Evolutionary conservation across 2,329 filamentous ascomycete genomes (phyloP), one percentile per base, ranked within the genome.

Genomic region (Dichotomopilus funicola): DNA sequence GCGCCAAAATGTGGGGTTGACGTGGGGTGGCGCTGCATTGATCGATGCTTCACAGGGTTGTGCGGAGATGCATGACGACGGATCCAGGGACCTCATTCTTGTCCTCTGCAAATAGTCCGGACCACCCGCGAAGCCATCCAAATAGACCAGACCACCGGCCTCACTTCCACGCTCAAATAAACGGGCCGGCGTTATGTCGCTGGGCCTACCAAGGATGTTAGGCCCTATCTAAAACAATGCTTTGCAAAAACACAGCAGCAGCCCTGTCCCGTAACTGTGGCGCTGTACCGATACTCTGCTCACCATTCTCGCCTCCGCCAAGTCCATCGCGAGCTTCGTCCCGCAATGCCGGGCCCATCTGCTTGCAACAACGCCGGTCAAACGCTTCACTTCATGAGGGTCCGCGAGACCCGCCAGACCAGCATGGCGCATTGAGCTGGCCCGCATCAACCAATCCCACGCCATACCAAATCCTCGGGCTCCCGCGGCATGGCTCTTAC

Each of bases 381-480:
- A 65, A 61, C 49, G 63, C 65, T 31, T 62, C 65, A 13, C 57
- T 62, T 1, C 57, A 57, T 35, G 48, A 64, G 13, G 42, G 40
- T 11, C 41, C 37, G 8, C 12, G 49, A n/a, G 37, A 9, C n/a
- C 10, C 51, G 48, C 10, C 13, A 11, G 12, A 49, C 46, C 6
- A 40, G 46, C 31, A 34, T 44, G 31, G 50, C 56, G 46, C 50
- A 44, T 43, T 67, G 5, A 60, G 65, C 38, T 83, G 81, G 81
- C 80, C 81, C 2, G 66, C 68, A 5, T 67, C 68, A 5, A 59
- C 67, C 19, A 66, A 77, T 42, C 89, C 88, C 1, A 92, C 91
- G 0, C 94, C 94, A 1, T 97, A 99, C 73, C 89, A 97, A 66
- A 89, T 99, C 67, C 85, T 97, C 65, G 77, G 80, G 58, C 70